Conservation (phyloP, 805 yeast species). For the Wickerhamiella nectarea region DNA sequence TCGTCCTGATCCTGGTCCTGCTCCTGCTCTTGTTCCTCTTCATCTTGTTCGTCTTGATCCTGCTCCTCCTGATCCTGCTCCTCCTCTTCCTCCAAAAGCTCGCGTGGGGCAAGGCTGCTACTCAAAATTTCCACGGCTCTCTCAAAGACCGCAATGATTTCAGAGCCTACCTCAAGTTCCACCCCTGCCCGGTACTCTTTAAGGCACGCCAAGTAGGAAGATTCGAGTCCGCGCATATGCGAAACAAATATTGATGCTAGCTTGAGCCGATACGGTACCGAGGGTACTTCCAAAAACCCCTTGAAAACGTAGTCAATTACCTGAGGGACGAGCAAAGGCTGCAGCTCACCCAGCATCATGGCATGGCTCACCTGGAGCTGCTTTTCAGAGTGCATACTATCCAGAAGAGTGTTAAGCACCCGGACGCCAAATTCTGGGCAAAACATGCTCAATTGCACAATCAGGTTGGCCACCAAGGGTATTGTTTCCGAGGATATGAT, state of each 20-base stretch:
- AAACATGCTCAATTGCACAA: not conserved
- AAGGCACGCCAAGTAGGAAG: not conserved
- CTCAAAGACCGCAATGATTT: not conserved
- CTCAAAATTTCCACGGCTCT: not conserved
- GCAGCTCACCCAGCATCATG: not conserved
- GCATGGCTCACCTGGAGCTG: not conserved
- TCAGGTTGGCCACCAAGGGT: not conserved
- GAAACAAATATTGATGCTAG: slow-evolving; percentile 3
- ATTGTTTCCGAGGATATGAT: not conserved
- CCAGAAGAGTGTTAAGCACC: not conserved
- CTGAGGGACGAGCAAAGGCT: not conserved
- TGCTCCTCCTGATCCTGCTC: not conserved
- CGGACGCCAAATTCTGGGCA: not conserved
- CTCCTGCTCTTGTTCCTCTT: not conserved
- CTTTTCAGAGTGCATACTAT: not conserved
- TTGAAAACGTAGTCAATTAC: not conserved
- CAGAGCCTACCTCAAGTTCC: not conserved
- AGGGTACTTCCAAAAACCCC: not conserved
- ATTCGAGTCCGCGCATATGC: not conserved
- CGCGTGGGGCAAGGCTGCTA: not conserved
- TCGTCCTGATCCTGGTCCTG: not conserved
- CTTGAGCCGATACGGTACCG: slow-evolving; percentile 1
- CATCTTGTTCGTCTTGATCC: not conserved
- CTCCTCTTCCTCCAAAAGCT: not conserved
- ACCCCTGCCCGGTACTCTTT: not conserved